A percentile compares a stretch with the other conserved stretches of the same genome.
Evolutionary conservation across 768 basidiomycete species (phyloP).

Genomic region (Dioszegia hungarica): DNA sequence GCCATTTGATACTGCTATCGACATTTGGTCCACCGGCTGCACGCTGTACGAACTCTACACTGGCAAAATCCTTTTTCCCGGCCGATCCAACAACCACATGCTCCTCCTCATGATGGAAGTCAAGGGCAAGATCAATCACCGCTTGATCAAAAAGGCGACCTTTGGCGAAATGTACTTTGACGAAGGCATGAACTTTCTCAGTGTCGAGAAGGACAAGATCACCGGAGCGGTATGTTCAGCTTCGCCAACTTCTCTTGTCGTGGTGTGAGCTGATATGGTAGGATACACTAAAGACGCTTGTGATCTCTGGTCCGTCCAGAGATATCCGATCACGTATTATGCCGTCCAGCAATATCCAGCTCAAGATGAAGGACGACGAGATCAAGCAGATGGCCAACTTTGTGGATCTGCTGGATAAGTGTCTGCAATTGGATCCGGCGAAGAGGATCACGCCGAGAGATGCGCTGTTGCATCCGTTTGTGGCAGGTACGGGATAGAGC

Average conservation of each 20-base stretch:
- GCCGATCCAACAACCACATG: conserved; percentile 97
- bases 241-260: too few relatives aligned
- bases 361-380: conserved; percentile 82
- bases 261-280: conserved; percentile 44
- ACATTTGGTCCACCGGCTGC: conserved; percentile 96
- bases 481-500: conserved; percentile 54
- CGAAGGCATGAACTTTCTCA: conserved; percentile 76
- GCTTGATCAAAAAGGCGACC: conserved; percentile 89
- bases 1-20: conserved; percentile 88
- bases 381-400: conserved; percentile 71
- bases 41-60: conserved; percentile 74
- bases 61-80: conserved; percentile 95
- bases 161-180: conserved; percentile 93
- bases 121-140: conserved; percentile 85
- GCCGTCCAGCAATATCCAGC: conserved; percentile 62
- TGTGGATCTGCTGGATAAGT: conserved; percentile 86
- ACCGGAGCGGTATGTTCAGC: conserved; percentile 67
- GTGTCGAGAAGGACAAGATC: conserved; percentile 74
- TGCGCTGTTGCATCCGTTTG: conserved; percentile 79
- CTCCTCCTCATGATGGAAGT: conserved; percentile 95
- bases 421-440: conserved; percentile 76
- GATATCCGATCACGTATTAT: conserved; percentile 78
- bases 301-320: conserved; percentile 72
- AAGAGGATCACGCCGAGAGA: conserved; percentile 85
- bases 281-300: conserved; percentile 76